Evolutionary conservation across 345 rosid genomes (phyloP).

Genomic region (Excoecaria cochinchinensis): DNA sequence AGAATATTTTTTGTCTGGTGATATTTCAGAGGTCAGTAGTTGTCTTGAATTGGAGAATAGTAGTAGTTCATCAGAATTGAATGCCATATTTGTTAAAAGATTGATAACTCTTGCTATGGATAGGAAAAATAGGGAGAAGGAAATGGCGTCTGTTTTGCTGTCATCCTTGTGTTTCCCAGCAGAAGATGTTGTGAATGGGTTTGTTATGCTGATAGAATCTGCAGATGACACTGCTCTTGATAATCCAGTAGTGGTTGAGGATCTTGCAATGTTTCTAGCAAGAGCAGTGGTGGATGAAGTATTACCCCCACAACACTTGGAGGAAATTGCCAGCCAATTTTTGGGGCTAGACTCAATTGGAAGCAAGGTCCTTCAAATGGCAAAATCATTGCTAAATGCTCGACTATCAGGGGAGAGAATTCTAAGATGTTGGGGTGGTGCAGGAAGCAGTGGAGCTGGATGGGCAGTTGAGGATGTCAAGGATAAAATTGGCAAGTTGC

Average conservation of each 20-base stretch:
- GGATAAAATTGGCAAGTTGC: conserved; percentile 56
- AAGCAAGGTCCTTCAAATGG: conserved; percentile 63
- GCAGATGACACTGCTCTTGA: conserved; percentile 86
- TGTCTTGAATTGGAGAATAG: conserved; percentile 60
- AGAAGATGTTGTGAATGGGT: conserved; percentile 64
- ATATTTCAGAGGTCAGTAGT: conserved; percentile 56
- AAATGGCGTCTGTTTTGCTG: conserved; percentile 80
- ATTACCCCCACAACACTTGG: conserved; percentile 67
- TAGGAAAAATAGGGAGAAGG: conserved; percentile 81
- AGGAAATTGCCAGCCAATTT: conserved; percentile 57
- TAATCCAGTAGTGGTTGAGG: conserved; percentile 76
- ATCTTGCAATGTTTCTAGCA: conserved; percentile 81
- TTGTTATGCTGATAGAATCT: conserved; percentile 65
- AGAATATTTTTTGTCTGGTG: conserved; percentile 73
- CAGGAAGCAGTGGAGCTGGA: conserved; percentile 60
- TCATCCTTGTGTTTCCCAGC: conserved; percentile 68
- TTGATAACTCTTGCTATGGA: conserved; percentile 83
- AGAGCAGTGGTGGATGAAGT: conserved; percentile 86
- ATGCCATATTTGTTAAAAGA: conserved; percentile 68
- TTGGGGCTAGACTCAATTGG: conserved; percentile 51
- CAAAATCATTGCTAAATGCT: conserved; percentile 69
- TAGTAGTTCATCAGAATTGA: conserved; percentile 46
- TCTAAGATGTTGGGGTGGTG: conserved; percentile 84
- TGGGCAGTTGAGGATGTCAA: conserved; percentile 75
- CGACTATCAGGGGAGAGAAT: conserved; percentile 79